These are phyloP conservation scores for Aschersonia sp. DNA, from an alignment of 2,329 filamentous ascomycete species.

Conservation along the genomic window DNA sequence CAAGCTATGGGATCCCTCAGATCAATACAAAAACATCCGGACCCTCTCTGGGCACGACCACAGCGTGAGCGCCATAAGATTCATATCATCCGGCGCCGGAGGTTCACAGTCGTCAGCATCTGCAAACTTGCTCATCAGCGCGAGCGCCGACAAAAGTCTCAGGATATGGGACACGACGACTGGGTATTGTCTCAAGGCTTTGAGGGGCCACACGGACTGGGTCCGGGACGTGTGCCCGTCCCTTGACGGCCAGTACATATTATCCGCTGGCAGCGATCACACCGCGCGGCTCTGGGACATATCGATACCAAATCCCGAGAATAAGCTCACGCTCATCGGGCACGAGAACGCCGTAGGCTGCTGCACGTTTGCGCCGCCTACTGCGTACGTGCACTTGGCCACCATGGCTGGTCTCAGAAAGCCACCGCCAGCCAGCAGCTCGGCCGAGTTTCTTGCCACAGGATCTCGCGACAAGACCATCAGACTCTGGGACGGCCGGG, in stretches of 20 bases:
- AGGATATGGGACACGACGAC: conserved; percentile 86
- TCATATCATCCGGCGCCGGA: conserved; percentile 68
- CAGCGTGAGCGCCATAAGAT: conserved; percentile 73
- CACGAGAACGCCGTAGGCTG: conserved; percentile 81
- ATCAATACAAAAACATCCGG: conserved; percentile 87
- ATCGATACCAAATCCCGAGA: conserved; percentile 45
- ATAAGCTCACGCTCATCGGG: conserved; percentile 64
- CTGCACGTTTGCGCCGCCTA: conserved; percentile 69
- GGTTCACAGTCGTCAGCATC: conserved; percentile 62
- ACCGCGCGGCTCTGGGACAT: conserved; percentile 76
- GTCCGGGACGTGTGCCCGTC: conserved; percentile 77
- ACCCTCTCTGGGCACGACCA: conserved; percentile 89
- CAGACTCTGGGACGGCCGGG: conserved; percentile 74
- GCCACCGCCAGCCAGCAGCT: conserved; percentile 55
- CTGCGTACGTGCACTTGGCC: conserved; percentile 65
- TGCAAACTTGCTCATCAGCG: conserved; percentile 67
- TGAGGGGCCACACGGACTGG: conserved; percentile 74
- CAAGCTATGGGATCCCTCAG: conserved; percentile 84
- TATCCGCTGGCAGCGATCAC: conserved; percentile 71
- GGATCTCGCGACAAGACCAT: conserved; percentile 85
- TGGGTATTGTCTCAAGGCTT: conserved; percentile 76
- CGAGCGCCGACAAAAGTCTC: conserved; percentile 69
- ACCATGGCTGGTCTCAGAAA: conserved; percentile 71
- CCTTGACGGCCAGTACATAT: conserved; percentile 63
- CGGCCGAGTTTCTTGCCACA: conserved; percentile 80